Evolutionary conservation across 2,329 filamentous ascomycete species (phyloP).

Genomic region (Paraconiothyrium brasiliense): DNA sequence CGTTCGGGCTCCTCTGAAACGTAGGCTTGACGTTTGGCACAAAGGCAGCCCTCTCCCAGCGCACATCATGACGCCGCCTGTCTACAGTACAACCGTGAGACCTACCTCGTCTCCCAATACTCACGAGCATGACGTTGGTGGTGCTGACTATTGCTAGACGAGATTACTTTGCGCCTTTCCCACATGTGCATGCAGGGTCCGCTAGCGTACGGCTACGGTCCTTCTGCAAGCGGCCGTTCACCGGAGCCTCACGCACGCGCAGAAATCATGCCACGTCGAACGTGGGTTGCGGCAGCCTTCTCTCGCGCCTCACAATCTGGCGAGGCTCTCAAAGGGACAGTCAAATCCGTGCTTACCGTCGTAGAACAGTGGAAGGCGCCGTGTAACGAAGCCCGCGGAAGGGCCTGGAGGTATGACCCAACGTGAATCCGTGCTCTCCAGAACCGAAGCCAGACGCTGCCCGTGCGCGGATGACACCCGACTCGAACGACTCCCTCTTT

Average conservation of each 20-base stretch:
- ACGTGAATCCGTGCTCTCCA: too few species aligned
- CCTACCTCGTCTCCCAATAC: not conserved
- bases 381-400: too few species aligned
- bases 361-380: too few species aligned
- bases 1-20: slow-evolving; percentile 4
- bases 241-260: not conserved
- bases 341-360: too few species aligned
- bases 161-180: not conserved
- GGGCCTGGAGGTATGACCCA: too few species aligned
- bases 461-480: not conserved
- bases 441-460: too few species aligned
- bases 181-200: not conserved
- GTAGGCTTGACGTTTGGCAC: not conserved
- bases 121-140: too few species aligned
- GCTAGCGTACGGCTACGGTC: not conserved
- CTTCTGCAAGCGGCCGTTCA: not conserved
- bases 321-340: too few species aligned
- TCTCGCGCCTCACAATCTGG: not conserved
- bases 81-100: not conserved
- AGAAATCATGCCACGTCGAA: not conserved
- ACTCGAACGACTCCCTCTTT: too few species aligned
- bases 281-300: not conserved
- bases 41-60: not conserved
- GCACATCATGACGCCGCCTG: not conserved
- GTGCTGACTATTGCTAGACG: not conserved